Evolutionary conservation across 306 rosid species (phyloP).

Genomic region (Quercus dentata): DNA sequence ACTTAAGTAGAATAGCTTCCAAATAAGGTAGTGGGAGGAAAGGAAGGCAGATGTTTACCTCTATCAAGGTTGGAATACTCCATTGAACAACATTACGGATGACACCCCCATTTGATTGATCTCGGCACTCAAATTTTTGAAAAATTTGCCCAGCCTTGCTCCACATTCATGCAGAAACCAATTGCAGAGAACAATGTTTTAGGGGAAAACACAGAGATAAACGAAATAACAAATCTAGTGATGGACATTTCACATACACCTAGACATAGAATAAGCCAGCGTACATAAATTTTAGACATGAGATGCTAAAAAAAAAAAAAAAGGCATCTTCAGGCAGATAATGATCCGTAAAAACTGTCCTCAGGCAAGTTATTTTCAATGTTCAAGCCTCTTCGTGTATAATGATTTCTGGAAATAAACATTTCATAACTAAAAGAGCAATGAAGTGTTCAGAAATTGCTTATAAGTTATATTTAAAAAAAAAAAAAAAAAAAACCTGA

Average conservation of each 20-base stretch:
- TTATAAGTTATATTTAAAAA: too few species aligned
- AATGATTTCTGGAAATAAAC: background rate
- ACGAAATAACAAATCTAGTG: background rate
- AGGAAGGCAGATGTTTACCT: constrained; percentile 46
- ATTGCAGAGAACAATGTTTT: background rate
- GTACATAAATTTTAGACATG: background rate
- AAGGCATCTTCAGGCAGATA: constrained; percentile 1
- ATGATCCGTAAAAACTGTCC: background rate
- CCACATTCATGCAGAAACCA: constrained; percentile 15
- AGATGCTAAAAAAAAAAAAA: background rate
- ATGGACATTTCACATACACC: background rate
- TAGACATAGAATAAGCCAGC: background rate
- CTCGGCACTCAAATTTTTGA: constrained; percentile 83
- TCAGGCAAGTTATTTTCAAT: background rate
- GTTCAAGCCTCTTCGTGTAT: background rate
- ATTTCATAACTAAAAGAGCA: background rate
- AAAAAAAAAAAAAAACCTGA: constrained; percentile 45
- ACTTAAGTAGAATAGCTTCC: background rate
- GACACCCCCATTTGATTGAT: constrained; percentile 53
- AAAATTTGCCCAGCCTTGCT: constrained; percentile 83
- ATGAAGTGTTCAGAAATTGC: background rate
- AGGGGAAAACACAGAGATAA: background rate
- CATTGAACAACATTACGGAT: constrained; percentile 77
- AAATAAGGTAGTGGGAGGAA: constrained; percentile 4
- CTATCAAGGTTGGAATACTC: constrained; percentile 82